Base-by-base conservation (phyloP, 768 basidiomycete genomes). In the Lentinula aciculospora region DNA sequence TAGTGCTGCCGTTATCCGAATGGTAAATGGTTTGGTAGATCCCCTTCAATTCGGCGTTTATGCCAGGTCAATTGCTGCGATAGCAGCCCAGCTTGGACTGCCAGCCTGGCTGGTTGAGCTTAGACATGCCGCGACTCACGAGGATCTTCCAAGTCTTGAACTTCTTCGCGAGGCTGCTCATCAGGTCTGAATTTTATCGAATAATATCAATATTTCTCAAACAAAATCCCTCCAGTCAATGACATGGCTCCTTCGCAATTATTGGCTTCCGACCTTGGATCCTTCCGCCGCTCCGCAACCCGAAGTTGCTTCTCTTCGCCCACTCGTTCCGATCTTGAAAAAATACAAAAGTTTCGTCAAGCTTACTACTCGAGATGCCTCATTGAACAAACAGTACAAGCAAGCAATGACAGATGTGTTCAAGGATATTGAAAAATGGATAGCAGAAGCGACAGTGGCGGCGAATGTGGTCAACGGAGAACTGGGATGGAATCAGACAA, bases 11-110 rank as follows among this genome's bases (percentile, higher is more conserved):
- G 75, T 97, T 59, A 88, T 95, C 58, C 78, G 96, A 31, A 83
- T 98, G 62, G 91, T 98, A 62, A 99, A 98, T 64, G 92, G 94
- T 1, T 79, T 98, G 36, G 96, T 98, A 6, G 97, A 99, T 66
- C 94, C 95, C 13, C 76, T 97, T 10, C 97, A 99, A 66, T 79
- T 84, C 9, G 92, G 94, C 6, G 81, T 82, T 19, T 98, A 90
- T 67, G 96, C 97, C 2, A 80, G 94, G 21, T 88, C 97, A 2
- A 98, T 98, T 63, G 84, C 89, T 0, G 84, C 88, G 39, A 90
- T 99, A 60, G 94, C 96, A 1, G 75, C 79, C 3, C 91, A 95
- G 65, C 80, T 99, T 10, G 88, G 88, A 0, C 75, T 99, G 1
- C 96, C 97, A 0, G 72, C 79, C 0, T 94, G 90, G 87, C 77